Base-by-base conservation (phyloP, 768 basidiomycete genomes). In the Tulasnella sp. region DNA sequence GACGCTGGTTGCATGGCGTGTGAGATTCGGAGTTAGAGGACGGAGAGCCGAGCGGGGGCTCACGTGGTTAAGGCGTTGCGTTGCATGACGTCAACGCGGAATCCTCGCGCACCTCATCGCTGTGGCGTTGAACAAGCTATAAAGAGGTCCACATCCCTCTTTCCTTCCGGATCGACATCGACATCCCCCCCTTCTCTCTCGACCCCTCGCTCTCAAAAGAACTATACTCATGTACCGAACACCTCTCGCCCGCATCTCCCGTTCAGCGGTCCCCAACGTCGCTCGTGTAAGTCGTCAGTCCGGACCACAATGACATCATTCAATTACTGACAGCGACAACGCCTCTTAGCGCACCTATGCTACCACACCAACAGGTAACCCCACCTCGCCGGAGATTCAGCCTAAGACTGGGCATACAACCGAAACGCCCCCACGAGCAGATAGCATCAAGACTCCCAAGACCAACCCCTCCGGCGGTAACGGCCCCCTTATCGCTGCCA, bases 201-300 rank as follows among this genome's bases (percentile, higher is more conserved):
- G 24, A 3, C 24, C 38, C 18, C 44, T 31, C 31, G 7, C 52
- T 58, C 38, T 3, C n/a, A 75, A 74, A 74, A 39, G 5, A 44
- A 40, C 73, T 52, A 12, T 48, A 18, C 19, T 74, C 73, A 74
- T 40, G 73, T 74, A 46, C 44, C 74, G 62, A 27, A 68, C 62
- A 68, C 62, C 62, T 34, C 14, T 68, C 62, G n/a, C 62, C 62
- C 62, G 62, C 46, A 38, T 74, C 73, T 74, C 40, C 9, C 73
- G 46, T 14, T 74, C 46, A 39, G n/a, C 38, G 2, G 46, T 14
- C 2, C 21, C 73, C 40, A 48, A 18, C 36, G 73, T 74, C 73
- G 73, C 73, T 74, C 39, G 40, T 27, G 73, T 48, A 74, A 74
- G 46, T 74, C 73, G 27, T 42, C 73, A 74, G 73, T 48, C 73